phyloP scores from a whole-genome alignment of 1,284 basidiomycete species.

The Earliella scabrosa region DNA sequence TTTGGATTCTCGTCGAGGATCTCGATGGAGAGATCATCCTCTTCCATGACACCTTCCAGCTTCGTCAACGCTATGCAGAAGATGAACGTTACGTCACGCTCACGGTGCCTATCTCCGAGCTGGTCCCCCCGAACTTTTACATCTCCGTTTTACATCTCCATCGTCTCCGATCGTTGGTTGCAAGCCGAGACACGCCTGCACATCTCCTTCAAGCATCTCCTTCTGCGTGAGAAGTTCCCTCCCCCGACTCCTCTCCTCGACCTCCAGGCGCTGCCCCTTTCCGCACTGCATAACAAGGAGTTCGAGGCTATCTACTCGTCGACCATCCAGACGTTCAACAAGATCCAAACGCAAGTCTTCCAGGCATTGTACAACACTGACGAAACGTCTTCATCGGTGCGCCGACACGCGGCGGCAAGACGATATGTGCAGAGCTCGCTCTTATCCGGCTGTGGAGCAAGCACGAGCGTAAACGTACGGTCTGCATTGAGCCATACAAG shows the following conservation, averaged over 20 bases:
- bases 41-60: slow-evolving; percentile 92
- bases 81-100: slow-evolving; percentile 95
- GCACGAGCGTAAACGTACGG: slow-evolving; percentile 81
- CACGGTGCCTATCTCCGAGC: slow-evolving; percentile 96
- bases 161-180: slow-evolving; percentile 95
- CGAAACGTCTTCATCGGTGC: slow-evolving; percentile 97
- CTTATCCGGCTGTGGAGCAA: slow-evolving; percentile 92
- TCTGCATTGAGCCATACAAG: slow-evolving; percentile 96
- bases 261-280: slow-evolving; percentile 88
- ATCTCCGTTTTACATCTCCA: no score
- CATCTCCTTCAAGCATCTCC: slow-evolving; percentile 97
- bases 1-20: slow-evolving; percentile 95
- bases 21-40: slow-evolving; percentile 96
- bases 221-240: slow-evolving; percentile 97
- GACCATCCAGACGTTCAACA: slow-evolving; percentile 89
- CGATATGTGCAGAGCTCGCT: slow-evolving; percentile 96
- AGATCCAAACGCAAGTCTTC: slow-evolving; percentile 99
- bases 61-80: slow-evolving; percentile 90
- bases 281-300: slow-evolving; percentile 91
- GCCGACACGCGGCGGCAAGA: slow-evolving; percentile 97
- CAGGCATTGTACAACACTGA: slow-evolving; percentile 96
- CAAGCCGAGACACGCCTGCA: slow-evolving; percentile 94
- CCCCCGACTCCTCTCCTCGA: slow-evolving; percentile 92
- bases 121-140: slow-evolving; percentile 97
- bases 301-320: slow-evolving; percentile 87